A percentile compares a stretch with the other conserved stretches of the same genome.
Evolutionary conservation across 768 basidiomycete species (phyloP).

Genomic region (Xerocomellus dryophilus): DNA sequence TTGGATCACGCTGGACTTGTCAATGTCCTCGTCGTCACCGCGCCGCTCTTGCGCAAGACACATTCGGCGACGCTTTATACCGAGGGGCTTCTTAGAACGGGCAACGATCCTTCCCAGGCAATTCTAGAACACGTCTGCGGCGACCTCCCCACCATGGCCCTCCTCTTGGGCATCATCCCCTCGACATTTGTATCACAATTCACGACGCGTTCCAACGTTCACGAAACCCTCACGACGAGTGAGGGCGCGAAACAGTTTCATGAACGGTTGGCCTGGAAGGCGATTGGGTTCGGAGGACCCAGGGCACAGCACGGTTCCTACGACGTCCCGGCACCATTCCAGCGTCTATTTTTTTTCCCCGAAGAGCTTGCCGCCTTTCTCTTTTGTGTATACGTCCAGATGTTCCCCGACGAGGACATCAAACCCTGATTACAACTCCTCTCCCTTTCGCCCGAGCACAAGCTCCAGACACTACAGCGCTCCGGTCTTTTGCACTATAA

Average conservation of each 20-base stretch:
- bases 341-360: constrained; percentile 10
- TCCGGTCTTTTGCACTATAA: constrained; percentile 40
- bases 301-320: not conserved
- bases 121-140: constrained; percentile 21
- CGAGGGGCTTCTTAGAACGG: constrained; percentile 20
- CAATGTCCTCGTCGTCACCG: constrained; percentile 25
- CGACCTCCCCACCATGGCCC: constrained; percentile 24
- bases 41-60: constrained; percentile 20
- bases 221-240: constrained; percentile 12
- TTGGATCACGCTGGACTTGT: constrained; percentile 25
- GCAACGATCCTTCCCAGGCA: constrained; percentile 10
- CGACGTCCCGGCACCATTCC: not conserved
- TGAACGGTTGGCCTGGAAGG: constrained; percentile 29
- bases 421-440: not conserved
- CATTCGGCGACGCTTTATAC: constrained; percentile 28
- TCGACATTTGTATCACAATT: constrained; percentile 22
- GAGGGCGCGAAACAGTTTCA: constrained; percentile 11
- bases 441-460: not conserved
- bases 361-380: constrained; percentile 22
- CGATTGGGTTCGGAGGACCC: not conserved
- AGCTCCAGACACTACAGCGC: not conserved
- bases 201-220: constrained; percentile 23
- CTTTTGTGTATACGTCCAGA: constrained; percentile 21
- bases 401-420: constrained; percentile 30
- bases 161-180: constrained; percentile 27